phyloP scores from a whole-genome alignment of 148 eudicot species.

The Nyssa sinensis region DNA sequence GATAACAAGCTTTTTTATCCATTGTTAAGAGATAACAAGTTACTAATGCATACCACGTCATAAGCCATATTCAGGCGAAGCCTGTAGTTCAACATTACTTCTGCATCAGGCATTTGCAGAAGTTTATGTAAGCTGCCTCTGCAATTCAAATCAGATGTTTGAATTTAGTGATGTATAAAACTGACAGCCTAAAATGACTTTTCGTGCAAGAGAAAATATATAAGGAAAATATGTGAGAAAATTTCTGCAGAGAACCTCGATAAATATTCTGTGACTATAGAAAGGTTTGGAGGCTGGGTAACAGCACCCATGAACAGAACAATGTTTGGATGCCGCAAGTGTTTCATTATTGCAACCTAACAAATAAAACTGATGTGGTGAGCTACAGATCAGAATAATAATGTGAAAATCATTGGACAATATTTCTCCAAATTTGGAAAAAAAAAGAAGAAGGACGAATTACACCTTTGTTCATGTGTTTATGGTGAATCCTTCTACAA shows the following conservation, averaged over 20 bases:
- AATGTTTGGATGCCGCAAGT: slow-evolving; percentile 85
- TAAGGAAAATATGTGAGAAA: not conserved
- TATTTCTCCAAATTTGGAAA: not conserved
- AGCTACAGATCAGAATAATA: too few relatives aligned
- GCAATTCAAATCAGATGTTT: slow-evolving; percentile 22
- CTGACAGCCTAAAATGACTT: not conserved
- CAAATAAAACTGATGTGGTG: too few relatives aligned
- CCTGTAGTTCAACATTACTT: slow-evolving; percentile 62
- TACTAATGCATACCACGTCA: slow-evolving; percentile 68
- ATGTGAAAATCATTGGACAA: not conserved
- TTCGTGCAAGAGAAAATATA: not conserved
- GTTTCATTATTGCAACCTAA: slow-evolving; percentile 88
- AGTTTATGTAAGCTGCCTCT: slow-evolving; percentile 78
- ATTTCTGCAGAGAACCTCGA: slow-evolving; percentile 53
- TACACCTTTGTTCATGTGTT: slow-evolving; percentile 4
- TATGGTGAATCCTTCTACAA: not conserved
- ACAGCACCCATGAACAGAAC: too few relatives aligned
- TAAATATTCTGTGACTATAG: slow-evolving; percentile 89
- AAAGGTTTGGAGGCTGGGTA: too few relatives aligned
- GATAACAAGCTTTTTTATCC: too few relatives aligned
- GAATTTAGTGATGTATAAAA: not conserved
- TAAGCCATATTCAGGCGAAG: slow-evolving; percentile 85
- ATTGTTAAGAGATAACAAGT: not conserved
- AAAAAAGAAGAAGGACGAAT: not conserved
- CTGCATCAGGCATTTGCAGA: slow-evolving; percentile 64